A percentile compares a stretch with the other conserved stretches of the same genome.
Evolutionary conservation across 176 grass and related monocot genomes (phyloP).

Genomic region (Aegilops sharonensis): DNA sequence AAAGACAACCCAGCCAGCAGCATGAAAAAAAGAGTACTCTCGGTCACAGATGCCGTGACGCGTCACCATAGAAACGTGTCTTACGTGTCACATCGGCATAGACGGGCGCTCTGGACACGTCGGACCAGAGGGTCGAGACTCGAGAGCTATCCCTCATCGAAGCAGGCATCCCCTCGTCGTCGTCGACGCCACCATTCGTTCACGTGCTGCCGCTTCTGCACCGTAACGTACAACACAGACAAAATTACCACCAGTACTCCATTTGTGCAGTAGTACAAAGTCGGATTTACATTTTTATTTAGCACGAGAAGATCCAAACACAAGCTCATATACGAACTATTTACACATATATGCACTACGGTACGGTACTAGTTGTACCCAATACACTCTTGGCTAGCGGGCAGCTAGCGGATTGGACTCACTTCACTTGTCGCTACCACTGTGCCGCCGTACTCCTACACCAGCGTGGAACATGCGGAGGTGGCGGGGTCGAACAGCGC

Average conservation of each 20-base stretch:
- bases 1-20: too few species aligned
- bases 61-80: not conserved
- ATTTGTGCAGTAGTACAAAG: not conserved
- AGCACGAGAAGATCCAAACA: not conserved
- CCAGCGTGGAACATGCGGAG: constrained; percentile 54
- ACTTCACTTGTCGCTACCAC: not conserved
- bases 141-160: not conserved
- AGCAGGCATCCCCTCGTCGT: too few species aligned
- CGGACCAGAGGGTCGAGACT: not conserved
- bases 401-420: not conserved
- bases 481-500: constrained; percentile 58
- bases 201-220: not conserved
- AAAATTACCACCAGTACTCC: not conserved
- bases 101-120: not conserved
- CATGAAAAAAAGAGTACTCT: too few species aligned
- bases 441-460: constrained; percentile 11
- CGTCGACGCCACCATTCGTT: not conserved
- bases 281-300: not conserved
- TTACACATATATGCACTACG: not conserved
- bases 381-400: not conserved
- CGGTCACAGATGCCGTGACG: not conserved
- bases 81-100: not conserved
- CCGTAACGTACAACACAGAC: not conserved
- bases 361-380: not conserved
- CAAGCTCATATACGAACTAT: not conserved